Evolutionary conservation across 208 protist genomes (phyloP), one percentile per base, ranked within the genome.

Genomic region (Crithidia thermophila): DNA sequence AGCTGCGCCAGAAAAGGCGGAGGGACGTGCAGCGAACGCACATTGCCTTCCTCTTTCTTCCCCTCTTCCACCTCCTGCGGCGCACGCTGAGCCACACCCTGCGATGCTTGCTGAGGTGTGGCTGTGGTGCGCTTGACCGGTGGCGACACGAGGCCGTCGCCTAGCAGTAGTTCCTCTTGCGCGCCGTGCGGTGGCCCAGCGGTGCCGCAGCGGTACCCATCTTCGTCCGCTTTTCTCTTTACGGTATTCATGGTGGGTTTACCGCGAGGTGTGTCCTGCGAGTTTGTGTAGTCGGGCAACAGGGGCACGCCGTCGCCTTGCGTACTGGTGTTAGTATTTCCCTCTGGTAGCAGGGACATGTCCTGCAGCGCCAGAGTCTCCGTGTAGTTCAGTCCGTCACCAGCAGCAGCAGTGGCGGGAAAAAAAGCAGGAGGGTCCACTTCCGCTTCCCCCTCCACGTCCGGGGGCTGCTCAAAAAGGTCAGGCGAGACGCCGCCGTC

Each of bases 341-440:
- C 68, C 10, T 63, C 68, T 11, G 68, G 16, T 16, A 75, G 46
- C 10, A 74, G 66, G 14, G 77, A 74, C 14, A 83, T 36, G 39
- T 82, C 77, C 21, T 83, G 68, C 56, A 75, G 61, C 4, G 51
- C 64, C 3, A 87, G 67, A 4, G 72, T 81, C 49, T 78, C 58
- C 1, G 65, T 30, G 28, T 51, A 51, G 5, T 25, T 23, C 23
- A 7, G n/a, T 2, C 13, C 55, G 1, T 20, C 57, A 4, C 18
- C 42, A 25, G 14, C 21, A 8, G 57, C 56, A 3, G 42, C 28
- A 34, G 28, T 14, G 2, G 5, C n/a, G n/a, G n/a, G n/a, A n/a
- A 45, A 59, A 71, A 8, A 64, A 68, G 13, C n/a, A 25, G 23
- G 60, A 25, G 34, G 3, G 0, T 25, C 18, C 39, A 16, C 23